Evolutionary conservation across 768 basidiomycete genomes (phyloP).

Genomic region (Pisolithus albus): DNA sequence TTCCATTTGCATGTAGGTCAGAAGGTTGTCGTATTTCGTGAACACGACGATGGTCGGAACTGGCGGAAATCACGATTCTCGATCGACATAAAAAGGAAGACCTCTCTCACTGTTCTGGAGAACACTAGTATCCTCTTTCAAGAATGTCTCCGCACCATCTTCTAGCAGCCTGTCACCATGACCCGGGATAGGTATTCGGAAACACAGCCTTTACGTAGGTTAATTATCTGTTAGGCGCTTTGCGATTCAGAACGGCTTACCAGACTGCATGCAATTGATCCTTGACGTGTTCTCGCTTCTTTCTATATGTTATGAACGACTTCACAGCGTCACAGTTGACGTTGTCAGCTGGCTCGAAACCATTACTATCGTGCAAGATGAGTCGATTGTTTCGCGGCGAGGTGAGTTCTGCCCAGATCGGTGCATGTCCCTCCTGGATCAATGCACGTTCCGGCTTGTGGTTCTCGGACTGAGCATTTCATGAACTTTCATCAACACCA

Average conservation of each 20-base stretch:
- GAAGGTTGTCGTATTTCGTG: too few relatives aligned
- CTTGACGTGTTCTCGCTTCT: not conserved
- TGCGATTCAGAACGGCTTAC: not conserved
- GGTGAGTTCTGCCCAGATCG: too few relatives aligned
- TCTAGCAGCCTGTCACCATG: not conserved
- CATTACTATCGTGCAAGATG: slow-evolving; percentile 13
- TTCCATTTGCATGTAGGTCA: not conserved
- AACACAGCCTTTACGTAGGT: slow-evolving; percentile 1
- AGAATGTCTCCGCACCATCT: not conserved
- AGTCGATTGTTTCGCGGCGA: slow-evolving; percentile 7
- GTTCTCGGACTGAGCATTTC: not conserved
- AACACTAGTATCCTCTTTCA: not conserved
- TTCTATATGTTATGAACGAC: slow-evolving; percentile 7
- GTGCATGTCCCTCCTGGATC: not conserved
- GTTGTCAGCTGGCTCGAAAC: slow-evolving; percentile 9
- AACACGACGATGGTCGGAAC: not conserved
- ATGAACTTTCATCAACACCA: not conserved
- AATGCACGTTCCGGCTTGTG: not conserved
- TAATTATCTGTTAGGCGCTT: not conserved
- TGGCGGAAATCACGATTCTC: not conserved
- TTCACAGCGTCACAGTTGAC: slow-evolving; percentile 1
- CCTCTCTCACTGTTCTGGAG: not conserved
- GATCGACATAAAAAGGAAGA: too few relatives aligned
- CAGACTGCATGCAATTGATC: slow-evolving; percentile 12
- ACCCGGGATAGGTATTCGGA: not conserved